Conservation (phyloP, 140 eudicot species). For the Stevia rebaudiana region DNA sequence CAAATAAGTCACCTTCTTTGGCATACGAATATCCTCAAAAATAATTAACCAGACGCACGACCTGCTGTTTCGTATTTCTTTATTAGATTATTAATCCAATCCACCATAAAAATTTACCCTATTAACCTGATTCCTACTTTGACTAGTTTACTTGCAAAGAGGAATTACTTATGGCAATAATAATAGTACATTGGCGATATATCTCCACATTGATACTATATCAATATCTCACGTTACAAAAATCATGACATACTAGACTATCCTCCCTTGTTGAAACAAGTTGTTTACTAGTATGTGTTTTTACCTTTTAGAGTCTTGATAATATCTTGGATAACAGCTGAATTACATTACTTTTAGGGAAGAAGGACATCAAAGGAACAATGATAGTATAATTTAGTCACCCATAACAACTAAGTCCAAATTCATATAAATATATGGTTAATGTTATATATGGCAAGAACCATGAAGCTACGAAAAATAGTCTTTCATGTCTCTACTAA, state of each 20-base stretch:
- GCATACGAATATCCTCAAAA: neutral
- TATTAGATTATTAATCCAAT: neutral
- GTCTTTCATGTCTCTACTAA: neutral
- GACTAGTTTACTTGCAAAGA: constrained; percentile 1
- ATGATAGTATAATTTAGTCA: neutral
- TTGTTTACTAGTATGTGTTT: neutral
- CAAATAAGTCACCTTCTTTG: neutral
- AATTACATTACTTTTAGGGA: neutral
- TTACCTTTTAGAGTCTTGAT: neutral
- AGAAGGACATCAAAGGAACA: neutral
- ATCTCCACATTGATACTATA: neutral
- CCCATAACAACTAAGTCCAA: neutral
- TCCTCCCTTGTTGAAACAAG: neutral
- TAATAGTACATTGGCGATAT: constrained; percentile 1
- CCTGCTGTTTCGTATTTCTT: constrained; percentile 5
- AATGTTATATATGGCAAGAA: too few species aligned
- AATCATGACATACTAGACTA: neutral
- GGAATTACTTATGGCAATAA: neutral
- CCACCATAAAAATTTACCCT: neutral
- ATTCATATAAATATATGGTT: neutral
- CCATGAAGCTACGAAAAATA: neutral
- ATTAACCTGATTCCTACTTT: constrained; percentile 1
- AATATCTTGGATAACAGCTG: neutral
- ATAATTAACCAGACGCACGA: neutral
- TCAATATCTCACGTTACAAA: neutral